phyloP scores from a whole-genome alignment of 208 protist species.

The Porcisia deanei region DNA sequence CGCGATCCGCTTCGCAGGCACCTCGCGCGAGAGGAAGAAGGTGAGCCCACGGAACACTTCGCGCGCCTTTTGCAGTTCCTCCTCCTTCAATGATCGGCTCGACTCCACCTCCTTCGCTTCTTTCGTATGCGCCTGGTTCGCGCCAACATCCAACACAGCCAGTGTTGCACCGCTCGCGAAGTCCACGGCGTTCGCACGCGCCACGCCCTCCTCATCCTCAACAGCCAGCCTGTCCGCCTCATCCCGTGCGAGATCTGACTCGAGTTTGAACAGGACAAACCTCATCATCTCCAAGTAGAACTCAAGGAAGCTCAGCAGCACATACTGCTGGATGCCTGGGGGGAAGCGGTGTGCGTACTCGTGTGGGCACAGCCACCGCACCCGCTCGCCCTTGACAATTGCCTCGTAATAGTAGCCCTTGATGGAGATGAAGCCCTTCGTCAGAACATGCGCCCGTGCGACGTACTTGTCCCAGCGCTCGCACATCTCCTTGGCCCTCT shows the following conservation, averaged over 20 bases:
- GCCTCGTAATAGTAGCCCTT: constrained; percentile 99
- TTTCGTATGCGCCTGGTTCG: constrained; percentile 33
- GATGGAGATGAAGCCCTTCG: constrained; percentile 98
- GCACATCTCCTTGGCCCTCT: constrained; percentile 64
- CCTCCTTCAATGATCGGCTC: constrained; percentile 46
- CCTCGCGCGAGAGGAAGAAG: constrained; percentile 92
- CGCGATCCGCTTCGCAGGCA: constrained; percentile 85
- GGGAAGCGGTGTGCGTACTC: constrained; percentile 96
- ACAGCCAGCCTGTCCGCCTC: constrained; percentile 61
- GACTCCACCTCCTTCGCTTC: constrained; percentile 38
- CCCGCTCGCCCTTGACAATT: constrained; percentile 89
- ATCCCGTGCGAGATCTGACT: constrained; percentile 64
- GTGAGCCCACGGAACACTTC: constrained; percentile 70
- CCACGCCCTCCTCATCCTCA: constrained; percentile 27
- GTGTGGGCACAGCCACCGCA: constrained; percentile 98
- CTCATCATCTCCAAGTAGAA: constrained; percentile 97
- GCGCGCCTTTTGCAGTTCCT: constrained; percentile 65
- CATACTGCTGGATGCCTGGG: constrained; percentile 94
- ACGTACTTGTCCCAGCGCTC: constrained; percentile 92
- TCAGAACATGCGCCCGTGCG: constrained; percentile 69
- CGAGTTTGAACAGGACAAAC: constrained; percentile 98
- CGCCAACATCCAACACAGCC: constrained; percentile 23
- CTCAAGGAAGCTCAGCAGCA: constrained; percentile 97
- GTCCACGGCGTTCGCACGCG: constrained; percentile 34
- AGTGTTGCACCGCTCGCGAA: constrained; percentile 27